Conservation (phyloP, 225 moss, liverwort and hornwort genomes). For the Polytrichum formosum region DNA sequence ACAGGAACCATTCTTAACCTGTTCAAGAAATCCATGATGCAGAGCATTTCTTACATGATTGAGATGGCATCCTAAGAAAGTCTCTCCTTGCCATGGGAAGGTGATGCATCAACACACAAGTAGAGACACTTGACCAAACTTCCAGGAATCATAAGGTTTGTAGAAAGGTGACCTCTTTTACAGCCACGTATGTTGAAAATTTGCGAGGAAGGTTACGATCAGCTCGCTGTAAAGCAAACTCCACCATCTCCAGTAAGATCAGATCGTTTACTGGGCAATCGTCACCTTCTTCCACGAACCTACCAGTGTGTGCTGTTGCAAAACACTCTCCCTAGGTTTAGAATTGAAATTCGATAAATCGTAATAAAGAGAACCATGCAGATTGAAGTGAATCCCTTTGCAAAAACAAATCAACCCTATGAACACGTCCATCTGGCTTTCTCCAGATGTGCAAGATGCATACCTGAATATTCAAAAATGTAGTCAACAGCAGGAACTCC, state of each 20-base stretch:
- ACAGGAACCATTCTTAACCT: no score
- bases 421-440: neutral
- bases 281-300: slow-evolving; percentile 37
- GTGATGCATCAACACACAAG: no score
- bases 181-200: slow-evolving; percentile 18
- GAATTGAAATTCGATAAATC: neutral
- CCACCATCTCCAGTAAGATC: slow-evolving; percentile 49
- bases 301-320: slow-evolving; percentile 45
- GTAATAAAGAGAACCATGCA: neutral
- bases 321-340: neutral
- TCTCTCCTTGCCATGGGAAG: no score
- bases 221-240: slow-evolving; percentile 53
- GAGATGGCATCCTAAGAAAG: no score
- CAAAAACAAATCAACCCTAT: neutral
- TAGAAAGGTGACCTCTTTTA: slow-evolving; percentile 24
- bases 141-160: no score
- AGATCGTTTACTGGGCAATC: slow-evolving; percentile 27
- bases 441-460: neutral
- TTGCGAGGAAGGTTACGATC: slow-evolving; percentile 54
- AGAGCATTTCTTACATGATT: no score
- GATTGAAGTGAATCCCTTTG: neutral
- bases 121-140: no score
- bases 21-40: no score
- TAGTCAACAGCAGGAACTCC: slow-evolving; percentile 62
- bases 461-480: slow-evolving; percentile 69